Evolutionary conservation across 202 grass and related monocot genomes (phyloP).

Genomic region (Bolboschoenoplectus hybrid): DNA sequence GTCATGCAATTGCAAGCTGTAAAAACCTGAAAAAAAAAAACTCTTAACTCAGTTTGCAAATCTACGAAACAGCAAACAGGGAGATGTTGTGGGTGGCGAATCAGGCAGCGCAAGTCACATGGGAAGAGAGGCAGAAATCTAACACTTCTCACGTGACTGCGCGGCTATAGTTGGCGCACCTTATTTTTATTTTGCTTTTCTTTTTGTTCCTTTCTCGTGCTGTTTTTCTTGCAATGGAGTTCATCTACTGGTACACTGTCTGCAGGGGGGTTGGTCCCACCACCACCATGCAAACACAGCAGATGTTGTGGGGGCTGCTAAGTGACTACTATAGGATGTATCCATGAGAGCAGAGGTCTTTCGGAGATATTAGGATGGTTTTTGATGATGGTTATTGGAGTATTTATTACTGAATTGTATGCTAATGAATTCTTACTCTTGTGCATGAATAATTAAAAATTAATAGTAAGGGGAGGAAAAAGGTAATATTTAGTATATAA

Average conservation of each 20-base stretch:
- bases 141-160: constrained; percentile 31
- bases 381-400: no score
- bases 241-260: not conserved
- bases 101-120: constrained; percentile 13
- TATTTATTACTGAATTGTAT: no score
- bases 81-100: constrained; percentile 23
- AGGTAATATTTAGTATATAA: no score
- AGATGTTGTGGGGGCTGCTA: constrained; percentile 17
- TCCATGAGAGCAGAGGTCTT: not conserved
- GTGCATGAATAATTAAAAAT: no score
- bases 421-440: no score
- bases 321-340: not conserved
- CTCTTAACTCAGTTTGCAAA: not conserved
- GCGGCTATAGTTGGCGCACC: constrained; percentile 22
- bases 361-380: not conserved
- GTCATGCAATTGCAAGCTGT: not conserved
- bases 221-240: constrained; percentile 24
- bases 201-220: constrained; percentile 28
- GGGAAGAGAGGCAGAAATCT: not conserved
- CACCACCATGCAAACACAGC: not conserved
- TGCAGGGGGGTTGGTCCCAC: not conserved
- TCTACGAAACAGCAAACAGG: not conserved
- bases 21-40: not conserved
- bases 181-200: constrained; percentile 5
- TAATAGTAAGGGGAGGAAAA: no score